Evolutionary conservation across 352 stramenopile genomes (phyloP), one percentile per base, ranked within the genome.

Genomic region (Phytophthora macrochlamydospora): DNA sequence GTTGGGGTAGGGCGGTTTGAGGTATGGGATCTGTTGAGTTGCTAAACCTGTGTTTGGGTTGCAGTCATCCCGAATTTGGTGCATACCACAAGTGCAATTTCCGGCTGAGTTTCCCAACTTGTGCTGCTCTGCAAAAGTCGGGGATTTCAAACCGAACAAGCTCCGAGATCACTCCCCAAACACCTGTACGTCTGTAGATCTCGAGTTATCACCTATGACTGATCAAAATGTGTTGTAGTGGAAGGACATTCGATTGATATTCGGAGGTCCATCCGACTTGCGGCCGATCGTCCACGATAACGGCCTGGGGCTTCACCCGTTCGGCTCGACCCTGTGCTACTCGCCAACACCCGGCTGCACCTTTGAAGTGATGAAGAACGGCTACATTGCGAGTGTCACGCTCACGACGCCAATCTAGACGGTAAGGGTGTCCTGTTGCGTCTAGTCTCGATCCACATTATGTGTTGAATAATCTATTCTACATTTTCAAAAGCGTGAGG

Each of bases 11-110:
- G 62, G 14, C 18, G 35, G 2, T 5, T 48, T 49, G 4, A 24
- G 3, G 9, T 49, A 50, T 55, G 29, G 7, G 2, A 30, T 56
- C n/a, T 30, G n/a, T 45, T 24, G 18, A 24, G 18, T 24, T 60
- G 7, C n/a, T 38, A 62, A 65, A 45, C 38, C 8, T 45, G 2
- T 42, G 14, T 2, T 38, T 5, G 52, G 5, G 28, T 37, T 51
- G 14, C 30, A 93, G 85, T 7, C 85, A 95, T 37, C 80, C 85
- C 1, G 85, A 92, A 40, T 95, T 95, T 59, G 85, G 83, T 11
- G 71, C 80, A 12, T 95, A 94, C 64, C 80, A 92, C 63, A 95
- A 95, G 59, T 95, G 85, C 71, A 95, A 95, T 54, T 95, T 91
- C 43, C 77, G 69, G 14, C 57, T 95, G 44, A 81, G 67, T 53